Base-by-base conservation (phyloP, 805 yeast genomes). In the Candida nonsorbophila region DNA sequence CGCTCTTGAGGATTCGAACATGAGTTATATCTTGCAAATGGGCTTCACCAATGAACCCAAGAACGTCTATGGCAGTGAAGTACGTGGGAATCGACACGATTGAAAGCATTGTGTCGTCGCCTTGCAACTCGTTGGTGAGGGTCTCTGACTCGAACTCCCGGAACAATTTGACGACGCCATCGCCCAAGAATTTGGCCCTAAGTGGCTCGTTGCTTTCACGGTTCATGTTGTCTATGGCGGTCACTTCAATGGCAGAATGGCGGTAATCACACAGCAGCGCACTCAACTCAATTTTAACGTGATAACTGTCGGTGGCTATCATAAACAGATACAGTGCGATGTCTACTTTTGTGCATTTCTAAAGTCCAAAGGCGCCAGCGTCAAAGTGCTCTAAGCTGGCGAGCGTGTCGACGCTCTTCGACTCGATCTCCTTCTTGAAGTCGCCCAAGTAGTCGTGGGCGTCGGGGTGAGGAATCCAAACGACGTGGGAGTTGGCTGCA, bases 391-490 rank as follows among this genome's bases (percentile, higher is more conserved):
- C 63, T 28, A 85, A 57, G 6, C 77, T 61, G 3, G 44, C 77
- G 30, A 84, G 53, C 13, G 72, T 62, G 5, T 59, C 60, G 6
- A 67, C 47, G 39, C 76, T 71, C 24, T 69, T 67, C 6, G 77
- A 74, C 10, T 57, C 49, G 39, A 84, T 55, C 6, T 73, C 70
- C 12, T 65, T 60, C 12, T 30, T 36, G 6, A 34, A 37, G 6
- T 28, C 24, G 1, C 18, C 27, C 7, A 39, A 27, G 20, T 36
- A 28, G 4, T 32, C 36, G 19, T 72, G 47, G 0, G 94, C 94
- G 34, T 83, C 74, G 15, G 69, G 68, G 54, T 90, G 90, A 7
- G 98, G 97, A 9, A 88, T 82, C 98, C 97, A 92, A 27, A 90
- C 71, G n/a, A 90, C 95, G 31, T 68, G 69, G 9, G 85, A 83